Conservation (phyloP, 257 asterid species). For the Capsicum baccatum region DNA sequence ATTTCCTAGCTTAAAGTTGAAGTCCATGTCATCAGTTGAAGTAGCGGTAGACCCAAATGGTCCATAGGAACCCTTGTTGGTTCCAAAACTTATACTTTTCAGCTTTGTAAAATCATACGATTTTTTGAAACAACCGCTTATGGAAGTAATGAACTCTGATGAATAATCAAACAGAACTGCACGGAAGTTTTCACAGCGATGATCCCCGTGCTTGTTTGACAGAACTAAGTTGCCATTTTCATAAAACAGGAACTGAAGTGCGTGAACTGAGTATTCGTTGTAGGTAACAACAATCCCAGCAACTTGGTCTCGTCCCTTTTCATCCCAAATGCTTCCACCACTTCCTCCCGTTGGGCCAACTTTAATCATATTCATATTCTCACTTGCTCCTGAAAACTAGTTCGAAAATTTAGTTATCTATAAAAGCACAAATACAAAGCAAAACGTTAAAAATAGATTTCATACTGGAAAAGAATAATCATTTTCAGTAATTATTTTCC, state of each 20-base stretch:
- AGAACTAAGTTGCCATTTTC: slow-evolving; percentile 35
- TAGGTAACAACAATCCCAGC: slow-evolving; percentile 19
- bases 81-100: slow-evolving; percentile 38
- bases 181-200: too few relatives aligned
- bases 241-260: slow-evolving; percentile 29
- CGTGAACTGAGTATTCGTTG: background rate
- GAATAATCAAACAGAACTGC: too few relatives aligned
- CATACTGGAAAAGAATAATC: too few relatives aligned
- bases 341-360: background rate
- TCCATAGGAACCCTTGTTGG: slow-evolving; percentile 38
- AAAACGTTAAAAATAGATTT: too few relatives aligned
- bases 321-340: background rate
- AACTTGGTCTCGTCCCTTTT: background rate
- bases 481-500: too few relatives aligned
- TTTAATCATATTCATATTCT: background rate
- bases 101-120: background rate
- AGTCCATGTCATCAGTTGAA: slow-evolving; percentile 21
- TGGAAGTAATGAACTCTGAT: too few relatives aligned
- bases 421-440: too few relatives aligned
- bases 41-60: slow-evolving; percentile 39
- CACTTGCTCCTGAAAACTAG: background rate
- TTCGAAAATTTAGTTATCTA: too few relatives aligned
- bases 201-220: slow-evolving; percentile 40
- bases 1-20: slow-evolving; percentile 39
- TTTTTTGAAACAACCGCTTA: background rate